phyloP scores from a whole-genome alignment of 2,329 filamentous ascomycete genomes.

The Penicillium sp. region DNA sequence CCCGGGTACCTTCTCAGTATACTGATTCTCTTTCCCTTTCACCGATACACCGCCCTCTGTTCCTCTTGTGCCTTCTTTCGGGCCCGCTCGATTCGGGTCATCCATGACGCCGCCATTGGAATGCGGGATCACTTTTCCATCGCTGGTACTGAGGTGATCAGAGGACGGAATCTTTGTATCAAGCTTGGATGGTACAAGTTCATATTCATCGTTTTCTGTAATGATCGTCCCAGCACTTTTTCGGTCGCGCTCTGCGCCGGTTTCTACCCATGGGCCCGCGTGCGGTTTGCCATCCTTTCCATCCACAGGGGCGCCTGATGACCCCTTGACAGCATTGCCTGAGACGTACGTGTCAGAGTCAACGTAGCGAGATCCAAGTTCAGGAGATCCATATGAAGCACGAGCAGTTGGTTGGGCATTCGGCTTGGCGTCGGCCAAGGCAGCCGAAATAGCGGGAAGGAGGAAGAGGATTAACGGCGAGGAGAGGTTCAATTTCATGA shows the following conservation, averaged over 20 bases:
- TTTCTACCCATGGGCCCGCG: slow-evolving; percentile 71
- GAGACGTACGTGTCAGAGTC: slow-evolving; percentile 21
- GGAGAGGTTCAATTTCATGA: slow-evolving; percentile 40
- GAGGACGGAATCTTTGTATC: slow-evolving; percentile 31
- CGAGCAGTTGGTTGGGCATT: slow-evolving; percentile 20
- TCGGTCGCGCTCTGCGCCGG: slow-evolving; percentile 51
- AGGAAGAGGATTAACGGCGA: slow-evolving; percentile 38
- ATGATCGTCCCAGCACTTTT: slow-evolving; percentile 34
- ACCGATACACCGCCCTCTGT: slow-evolving; percentile 88
- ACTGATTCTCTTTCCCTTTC: slow-evolving; percentile 76
- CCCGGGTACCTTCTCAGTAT: slow-evolving; percentile 76
- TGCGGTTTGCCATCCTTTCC: slow-evolving; percentile 94
- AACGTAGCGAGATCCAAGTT: slow-evolving; percentile 18
- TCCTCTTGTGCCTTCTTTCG: slow-evolving; percentile 84
- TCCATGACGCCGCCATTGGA: slow-evolving; percentile 87
- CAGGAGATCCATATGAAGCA: slow-evolving; percentile 15
- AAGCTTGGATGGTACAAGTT: slow-evolving; percentile 32
- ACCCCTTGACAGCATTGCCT: slow-evolving; percentile 51
- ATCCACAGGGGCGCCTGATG: slow-evolving; percentile 86
- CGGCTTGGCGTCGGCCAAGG: slow-evolving; percentile 23
- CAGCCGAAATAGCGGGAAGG: slow-evolving; percentile 37
- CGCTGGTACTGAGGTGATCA: slow-evolving; percentile 44
- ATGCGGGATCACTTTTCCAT: slow-evolving; percentile 52
- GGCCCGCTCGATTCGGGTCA: slow-evolving; percentile 74
- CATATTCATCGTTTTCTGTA: slow-evolving; percentile 39